phyloP scores from a whole-genome alignment of 768 basidiomycete genomes.

The Leccinum imitatum region DNA sequence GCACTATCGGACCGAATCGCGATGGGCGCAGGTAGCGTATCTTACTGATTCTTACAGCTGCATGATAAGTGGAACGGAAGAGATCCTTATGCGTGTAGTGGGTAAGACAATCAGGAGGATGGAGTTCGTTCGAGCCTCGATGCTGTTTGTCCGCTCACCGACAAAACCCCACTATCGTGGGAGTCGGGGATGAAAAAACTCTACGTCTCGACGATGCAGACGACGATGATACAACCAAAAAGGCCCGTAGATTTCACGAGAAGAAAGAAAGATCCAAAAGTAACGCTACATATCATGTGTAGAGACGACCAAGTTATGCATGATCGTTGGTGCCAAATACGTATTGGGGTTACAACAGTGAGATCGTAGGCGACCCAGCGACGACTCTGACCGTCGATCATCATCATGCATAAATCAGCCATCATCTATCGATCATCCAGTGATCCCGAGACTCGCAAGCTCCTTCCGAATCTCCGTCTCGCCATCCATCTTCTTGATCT shows the following conservation, averaged over 20 bases:
- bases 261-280: neutral
- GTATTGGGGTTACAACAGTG: neutral
- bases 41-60: too few relatives aligned
- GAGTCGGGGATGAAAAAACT: too few relatives aligned
- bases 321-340: neutral
- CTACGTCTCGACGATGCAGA: too few relatives aligned
- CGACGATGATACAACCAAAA: neutral
- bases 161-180: too few relatives aligned
- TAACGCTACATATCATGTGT: neutral
- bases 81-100: too few relatives aligned
- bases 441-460: constrained; percentile 44
- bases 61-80: too few relatives aligned
- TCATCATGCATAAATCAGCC: neutral
- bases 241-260: constrained; percentile 9
- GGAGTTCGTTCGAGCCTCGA: constrained; percentile 4
- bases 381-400: neutral
- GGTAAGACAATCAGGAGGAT: too few relatives aligned
- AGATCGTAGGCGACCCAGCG: neutral
- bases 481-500: constrained; percentile 95
- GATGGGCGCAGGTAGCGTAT: too few relatives aligned
- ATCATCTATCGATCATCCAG: constrained; percentile 14
- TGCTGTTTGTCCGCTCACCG: too few relatives aligned
- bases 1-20: too few relatives aligned
- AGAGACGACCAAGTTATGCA: neutral
- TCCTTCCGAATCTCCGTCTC: constrained; percentile 85